Conservation (phyloP, 495 filamentous ascomycete species). For the Penicillium samsonianum region DNA sequence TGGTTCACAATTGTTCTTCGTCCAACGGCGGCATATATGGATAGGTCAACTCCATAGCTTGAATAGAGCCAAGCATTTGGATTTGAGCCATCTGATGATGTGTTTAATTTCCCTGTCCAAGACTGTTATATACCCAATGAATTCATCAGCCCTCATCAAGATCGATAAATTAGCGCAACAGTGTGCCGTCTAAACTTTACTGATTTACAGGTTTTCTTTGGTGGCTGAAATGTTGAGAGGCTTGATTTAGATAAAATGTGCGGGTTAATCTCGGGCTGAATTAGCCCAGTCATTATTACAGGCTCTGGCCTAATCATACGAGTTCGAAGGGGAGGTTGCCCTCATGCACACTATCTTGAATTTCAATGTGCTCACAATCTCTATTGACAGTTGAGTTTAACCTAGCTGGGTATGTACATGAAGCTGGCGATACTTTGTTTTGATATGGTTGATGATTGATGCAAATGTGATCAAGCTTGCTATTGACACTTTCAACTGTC, state of each 20-base stretch:
- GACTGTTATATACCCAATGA: slow-evolving; percentile 32
- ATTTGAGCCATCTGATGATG: slow-evolving; percentile 1
- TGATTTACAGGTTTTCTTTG: neutral
- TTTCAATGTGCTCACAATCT: neutral
- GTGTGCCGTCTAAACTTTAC: neutral
- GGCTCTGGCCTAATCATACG: neutral
- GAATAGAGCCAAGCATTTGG: slow-evolving; percentile 10
- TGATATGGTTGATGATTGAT: neutral
- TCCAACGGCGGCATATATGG: slow-evolving; percentile 3
- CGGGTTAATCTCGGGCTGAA: neutral
- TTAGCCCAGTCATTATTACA: neutral
- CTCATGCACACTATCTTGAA: neutral
- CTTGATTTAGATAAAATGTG: neutral
- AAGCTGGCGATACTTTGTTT: neutral
- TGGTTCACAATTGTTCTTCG: neutral
- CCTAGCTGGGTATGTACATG: slow-evolving; percentile 1
- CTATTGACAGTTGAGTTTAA: neutral
- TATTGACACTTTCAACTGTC: neutral
- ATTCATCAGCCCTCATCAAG: slow-evolving; percentile 10
- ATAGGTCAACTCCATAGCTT: slow-evolving; percentile 9
- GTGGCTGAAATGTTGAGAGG: neutral
- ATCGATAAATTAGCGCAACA: neutral
- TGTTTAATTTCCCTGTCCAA: slow-evolving; percentile 6
- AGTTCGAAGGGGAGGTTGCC: neutral
- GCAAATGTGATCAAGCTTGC: neutral